Evolutionary conservation across 2,329 filamentous ascomycete species (phyloP).

Genomic region (Aureobasidium sp.): DNA sequence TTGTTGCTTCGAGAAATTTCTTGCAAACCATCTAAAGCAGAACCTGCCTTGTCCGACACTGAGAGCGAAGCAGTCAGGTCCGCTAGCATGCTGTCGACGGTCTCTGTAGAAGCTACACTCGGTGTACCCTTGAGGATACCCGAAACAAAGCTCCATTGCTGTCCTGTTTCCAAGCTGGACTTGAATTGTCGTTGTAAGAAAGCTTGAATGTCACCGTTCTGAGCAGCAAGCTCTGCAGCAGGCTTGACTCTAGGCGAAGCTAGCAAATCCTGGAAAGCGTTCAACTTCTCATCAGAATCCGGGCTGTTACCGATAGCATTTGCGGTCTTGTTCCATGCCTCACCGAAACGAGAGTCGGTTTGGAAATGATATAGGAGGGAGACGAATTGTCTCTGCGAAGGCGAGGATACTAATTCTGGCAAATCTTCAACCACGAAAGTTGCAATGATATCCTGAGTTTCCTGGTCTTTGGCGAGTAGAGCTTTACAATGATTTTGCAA

Average conservation of each 20-base stretch:
- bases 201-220: conserved; percentile 27
- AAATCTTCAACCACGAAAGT: conserved; percentile 49
- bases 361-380: conserved; percentile 50
- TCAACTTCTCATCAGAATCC: conserved; percentile 16
- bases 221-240: conserved; percentile 27
- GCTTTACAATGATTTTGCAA: conserved; percentile 38
- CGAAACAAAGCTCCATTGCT: conserved; percentile 29
- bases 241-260: conserved; percentile 27
- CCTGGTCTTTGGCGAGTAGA: conserved; percentile 31
- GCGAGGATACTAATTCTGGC: conserved; percentile 53
- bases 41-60: conserved; percentile 24
- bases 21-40: conserved; percentile 33
- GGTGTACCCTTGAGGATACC: conserved; percentile 24
- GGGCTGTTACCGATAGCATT: conserved; percentile 9
- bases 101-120: conserved; percentile 25
- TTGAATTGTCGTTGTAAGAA: conserved; percentile 21
- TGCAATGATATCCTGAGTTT: conserved; percentile 33
- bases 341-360: conserved; percentile 26
- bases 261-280: conserved; percentile 21
- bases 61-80: conserved; percentile 31
- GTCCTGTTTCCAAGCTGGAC: conserved; percentile 2
- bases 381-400: conserved; percentile 59
- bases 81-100: conserved; percentile 30
- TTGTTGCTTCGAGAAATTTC: conserved; percentile 28
- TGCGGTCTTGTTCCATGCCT: conserved; percentile 15